Conservation (phyloP, 164 flowering plant genomes). For the Dillenia suffruticosa region DNA sequence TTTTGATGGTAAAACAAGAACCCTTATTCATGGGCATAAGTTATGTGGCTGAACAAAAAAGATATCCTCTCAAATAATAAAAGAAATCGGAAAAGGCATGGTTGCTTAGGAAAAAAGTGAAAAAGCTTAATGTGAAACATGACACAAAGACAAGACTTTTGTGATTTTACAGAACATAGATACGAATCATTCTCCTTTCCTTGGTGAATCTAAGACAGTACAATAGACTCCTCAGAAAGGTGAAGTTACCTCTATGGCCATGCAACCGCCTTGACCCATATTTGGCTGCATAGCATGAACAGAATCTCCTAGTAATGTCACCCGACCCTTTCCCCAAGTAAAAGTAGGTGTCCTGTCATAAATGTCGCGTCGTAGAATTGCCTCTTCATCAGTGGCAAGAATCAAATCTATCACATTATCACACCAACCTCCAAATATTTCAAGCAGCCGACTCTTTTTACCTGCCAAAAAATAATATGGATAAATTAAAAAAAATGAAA, state of each 20-base stretch:
- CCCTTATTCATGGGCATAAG: too few species aligned
- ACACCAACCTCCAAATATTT: conserved; percentile 85
- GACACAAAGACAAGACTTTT: too few species aligned
- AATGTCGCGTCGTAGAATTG: conserved; percentile 88
- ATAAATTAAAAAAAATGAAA: conserved; percentile 1
- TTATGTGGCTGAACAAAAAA: too few species aligned
- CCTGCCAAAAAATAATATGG: conserved; percentile 37
- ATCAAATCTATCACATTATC: conserved; percentile 84
- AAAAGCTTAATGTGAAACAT: too few species aligned
- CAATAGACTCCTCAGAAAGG: too few species aligned
- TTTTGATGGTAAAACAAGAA: too few species aligned
- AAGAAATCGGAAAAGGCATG: too few species aligned
- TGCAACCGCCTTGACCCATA: conserved; percentile 99
- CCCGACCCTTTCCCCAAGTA: conserved; percentile 94
- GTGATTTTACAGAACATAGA: too few species aligned
- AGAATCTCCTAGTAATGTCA: conserved; percentile 94
- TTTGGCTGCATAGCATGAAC: conserved; percentile 99
- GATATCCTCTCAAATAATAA: too few species aligned
- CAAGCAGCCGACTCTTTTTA: conserved; percentile 67
- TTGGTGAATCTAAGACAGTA: too few species aligned
- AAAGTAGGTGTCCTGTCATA: conserved; percentile 71
- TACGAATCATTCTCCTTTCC: too few species aligned
- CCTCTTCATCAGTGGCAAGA: conserved; percentile 77
- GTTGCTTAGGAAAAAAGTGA: too few species aligned
- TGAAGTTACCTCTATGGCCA: conserved; percentile 92